These are phyloP conservation scores for Zangia roseola DNA, from an alignment of 768 basidiomycete species.

Conservation along the genomic window DNA sequence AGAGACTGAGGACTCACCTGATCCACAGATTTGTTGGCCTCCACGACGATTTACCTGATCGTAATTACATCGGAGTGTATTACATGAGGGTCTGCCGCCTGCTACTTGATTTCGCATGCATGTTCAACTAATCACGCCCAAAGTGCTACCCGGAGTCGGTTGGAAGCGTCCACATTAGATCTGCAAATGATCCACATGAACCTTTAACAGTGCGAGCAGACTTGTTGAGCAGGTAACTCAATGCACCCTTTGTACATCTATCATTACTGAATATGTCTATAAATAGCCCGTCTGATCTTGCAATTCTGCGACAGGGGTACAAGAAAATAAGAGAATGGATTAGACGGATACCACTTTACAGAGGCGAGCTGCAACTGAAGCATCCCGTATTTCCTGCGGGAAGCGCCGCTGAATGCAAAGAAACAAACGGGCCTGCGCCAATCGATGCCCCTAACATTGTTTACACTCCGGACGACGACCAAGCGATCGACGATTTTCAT, in stretches of 20 bases:
- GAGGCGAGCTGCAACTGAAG: constrained; percentile 30
- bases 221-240: constrained; percentile 42
- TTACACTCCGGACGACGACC: constrained; percentile 36
- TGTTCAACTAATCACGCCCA: neutral
- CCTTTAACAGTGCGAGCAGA: constrained; percentile 44
- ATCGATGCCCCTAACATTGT: constrained; percentile 30
- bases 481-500: constrained; percentile 31
- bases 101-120: neutral
- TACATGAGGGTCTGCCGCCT: constrained; percentile 31
- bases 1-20: neutral
- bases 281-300: constrained; percentile 27
- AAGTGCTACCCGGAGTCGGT: constrained; percentile 44
- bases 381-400: constrained; percentile 19
- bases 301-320: constrained; percentile 26
- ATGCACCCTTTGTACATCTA: no score
- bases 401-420: constrained; percentile 28
- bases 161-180: constrained; percentile 48
- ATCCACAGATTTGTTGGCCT: constrained; percentile 8
- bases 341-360: constrained; percentile 42
- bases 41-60: constrained; percentile 8
- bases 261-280: neutral
- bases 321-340: constrained; percentile 28
- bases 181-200: constrained; percentile 39
- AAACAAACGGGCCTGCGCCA: constrained; percentile 15
- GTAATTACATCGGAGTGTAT: constrained; percentile 14